Conservation (phyloP, 345 rosid genomes). For the Alliaria petiolata region DNA sequence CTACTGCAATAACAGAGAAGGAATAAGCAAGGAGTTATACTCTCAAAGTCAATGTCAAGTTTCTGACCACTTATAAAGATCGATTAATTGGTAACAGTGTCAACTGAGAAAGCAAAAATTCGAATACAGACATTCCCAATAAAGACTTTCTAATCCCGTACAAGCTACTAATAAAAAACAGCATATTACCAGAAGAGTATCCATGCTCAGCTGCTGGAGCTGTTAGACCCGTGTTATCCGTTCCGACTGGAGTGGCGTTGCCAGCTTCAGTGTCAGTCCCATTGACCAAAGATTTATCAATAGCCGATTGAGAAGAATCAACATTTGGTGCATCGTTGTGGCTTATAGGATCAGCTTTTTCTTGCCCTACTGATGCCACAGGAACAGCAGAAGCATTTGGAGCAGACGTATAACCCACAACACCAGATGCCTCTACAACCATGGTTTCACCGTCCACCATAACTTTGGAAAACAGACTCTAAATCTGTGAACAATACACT, state of each 20-base stretch:
- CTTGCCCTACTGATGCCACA: constrained; percentile 27
- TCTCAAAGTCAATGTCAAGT: not conserved
- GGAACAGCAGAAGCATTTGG: constrained; percentile 22
- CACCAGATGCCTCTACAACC: constrained; percentile 36
- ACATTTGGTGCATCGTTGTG: constrained; percentile 18
- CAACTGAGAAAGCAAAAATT: not conserved
- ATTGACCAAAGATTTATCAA: constrained; percentile 28
- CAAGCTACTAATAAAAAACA: not conserved
- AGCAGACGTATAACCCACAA: not conserved
- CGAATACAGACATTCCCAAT: too few species aligned
- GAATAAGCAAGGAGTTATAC: not conserved
- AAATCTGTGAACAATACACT: not conserved
- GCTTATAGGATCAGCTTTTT: not conserved
- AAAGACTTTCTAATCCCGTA: too few species aligned
- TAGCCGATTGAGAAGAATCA: constrained; percentile 19
- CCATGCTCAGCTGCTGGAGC: not conserved
- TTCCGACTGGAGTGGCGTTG: not conserved
- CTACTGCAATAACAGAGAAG: too few species aligned
- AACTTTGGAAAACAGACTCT: not conserved
- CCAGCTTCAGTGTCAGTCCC: not conserved
- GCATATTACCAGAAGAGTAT: not conserved
- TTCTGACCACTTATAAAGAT: not conserved
- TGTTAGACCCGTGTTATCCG: not conserved
- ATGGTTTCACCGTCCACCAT: constrained; percentile 55
- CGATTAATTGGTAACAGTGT: not conserved